Evolutionary conservation across 1,284 basidiomycete genomes (phyloP), one percentile per base, ranked within the genome.

Genomic region (Leccinum fuscescens): DNA sequence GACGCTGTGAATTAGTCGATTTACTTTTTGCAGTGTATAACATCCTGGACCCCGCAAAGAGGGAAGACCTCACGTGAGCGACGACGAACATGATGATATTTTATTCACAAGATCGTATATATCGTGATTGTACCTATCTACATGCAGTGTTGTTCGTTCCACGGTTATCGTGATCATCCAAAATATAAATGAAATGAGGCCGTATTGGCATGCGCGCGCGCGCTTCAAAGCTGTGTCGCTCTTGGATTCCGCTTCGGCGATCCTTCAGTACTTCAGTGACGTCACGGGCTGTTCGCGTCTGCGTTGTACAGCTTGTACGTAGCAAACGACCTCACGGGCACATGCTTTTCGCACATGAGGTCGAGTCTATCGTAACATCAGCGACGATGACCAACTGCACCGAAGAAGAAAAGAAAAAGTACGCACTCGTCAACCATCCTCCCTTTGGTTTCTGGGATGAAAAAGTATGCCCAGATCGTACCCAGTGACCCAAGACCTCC

Each of bases 391-490:
- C 20, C 11, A 12, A 9, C 12, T 15, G 22, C 3, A 11, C 24
- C 4, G 17, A 51, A n/a, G 3, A 7, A 7, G 12, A 11, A 27
- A 2, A 29, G 6, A 8, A 29, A 29, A 9, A 17, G 20, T 7
- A 72, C 72, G 60, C 50, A 71, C 67, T 71, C 67, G 20, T 74
- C 67, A 11, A 71, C 69, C 5, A 70, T 74, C 15, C 72, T 69
- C 4, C 68, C 66, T 42, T 52, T 68, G 11, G 69, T 72, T 46
- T 71, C 69, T 0, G 69, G 71, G 9, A 72, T 74, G 29, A 69
- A 72, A 20, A 64, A 67, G 35, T 69, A 69, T 7, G 63, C 56
- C 66, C 69, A 70, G 6, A 72, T 24, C 6, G 63, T 58, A 17
- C 68, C 68, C 9, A n/a, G 22, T 4, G 70, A 55, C 3, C 62